phyloP scores from a whole-genome alignment of 306 rosid genomes.

The Castanea crenata region DNA sequence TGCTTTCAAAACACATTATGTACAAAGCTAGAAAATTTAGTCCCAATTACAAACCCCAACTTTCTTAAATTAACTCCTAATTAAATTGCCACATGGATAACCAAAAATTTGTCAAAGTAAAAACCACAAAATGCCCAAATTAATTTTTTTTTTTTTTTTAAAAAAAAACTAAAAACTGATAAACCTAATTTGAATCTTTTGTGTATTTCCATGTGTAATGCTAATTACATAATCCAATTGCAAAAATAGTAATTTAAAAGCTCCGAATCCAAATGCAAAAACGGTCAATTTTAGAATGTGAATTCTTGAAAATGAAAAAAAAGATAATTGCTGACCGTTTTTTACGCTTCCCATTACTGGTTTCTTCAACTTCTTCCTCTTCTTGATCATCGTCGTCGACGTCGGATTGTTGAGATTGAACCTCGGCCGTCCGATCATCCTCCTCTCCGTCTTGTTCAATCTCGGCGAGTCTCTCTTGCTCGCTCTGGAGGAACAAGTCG shows the following conservation, averaged over 20 bases:
- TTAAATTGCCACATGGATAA: background rate
- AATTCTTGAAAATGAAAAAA: background rate
- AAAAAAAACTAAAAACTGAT: background rate
- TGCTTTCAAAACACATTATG: constrained; percentile 39
- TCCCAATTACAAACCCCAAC: constrained; percentile 24
- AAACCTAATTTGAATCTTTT: background rate
- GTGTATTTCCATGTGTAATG: background rate
- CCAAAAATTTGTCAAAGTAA: too few species aligned
- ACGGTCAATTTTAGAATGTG: constrained; percentile 7
- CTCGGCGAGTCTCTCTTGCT: constrained; percentile 23
- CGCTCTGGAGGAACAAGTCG: constrained; percentile 61
- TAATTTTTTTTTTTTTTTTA: too few species aligned
- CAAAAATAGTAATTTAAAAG: background rate
- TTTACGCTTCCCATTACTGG: constrained; percentile 41
- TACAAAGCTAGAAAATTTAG: constrained; percentile 12
- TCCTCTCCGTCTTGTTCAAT: constrained; percentile 19
- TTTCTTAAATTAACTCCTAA: constrained; percentile 13
- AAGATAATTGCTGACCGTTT: constrained; percentile 42
- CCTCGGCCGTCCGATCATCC: constrained; percentile 4
- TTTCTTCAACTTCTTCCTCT: constrained; percentile 28
- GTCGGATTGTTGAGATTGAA: constrained; percentile 33
- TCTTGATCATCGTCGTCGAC: constrained; percentile 29
- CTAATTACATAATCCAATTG: background rate
- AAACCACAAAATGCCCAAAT: too few species aligned
- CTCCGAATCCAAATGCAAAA: background rate